Evolutionary conservation across 75 land plant species (phyloP), one percentile per base, ranked within the genome.

Genomic region (Pinus tabuliformis): DNA sequence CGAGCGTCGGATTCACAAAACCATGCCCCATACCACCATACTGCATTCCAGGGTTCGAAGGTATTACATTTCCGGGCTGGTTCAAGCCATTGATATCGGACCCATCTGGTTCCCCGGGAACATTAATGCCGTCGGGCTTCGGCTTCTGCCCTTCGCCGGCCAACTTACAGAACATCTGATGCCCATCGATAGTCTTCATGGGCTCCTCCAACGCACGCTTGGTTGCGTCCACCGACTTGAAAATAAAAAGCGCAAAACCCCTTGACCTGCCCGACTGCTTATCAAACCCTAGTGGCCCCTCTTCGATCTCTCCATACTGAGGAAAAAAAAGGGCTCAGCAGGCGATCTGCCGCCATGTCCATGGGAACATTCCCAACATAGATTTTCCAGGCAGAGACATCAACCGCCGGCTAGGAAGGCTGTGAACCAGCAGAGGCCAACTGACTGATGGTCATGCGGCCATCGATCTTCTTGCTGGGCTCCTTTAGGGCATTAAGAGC

Each of bases 241-340:
- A 93, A 15, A 93, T 90, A 76, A 93, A 88, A 61, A 93, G 75
- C 4, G 93, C 95, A 52, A 82, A 93, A 1, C 95, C 95, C 64
- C 78, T 81, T 0, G 86, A 78, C 61, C 83, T 81, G 56, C 95
- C 95, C 12, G 90, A 85, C 58, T 71, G 76, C 77, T 86, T 89
- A 74, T 93, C 95, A 30, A 93, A 86, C 60, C 95, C 95, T 33
- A 93, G 73, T 14, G 93, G 95, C 13, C 95, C 95, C 68, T 93
- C 93, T 68, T 87, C 94, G 24, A 92, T 82, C 74, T 86, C 88
- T 21, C 85, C 89, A 76, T 74, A 86, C 57, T 76, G 75, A 45
- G 83, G n/a, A n/a, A n/a, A n/a, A n/a, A 52, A 62, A 86, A 86
- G 56, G 83, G 54, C 52, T 75, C 45, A 83, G 62, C 28, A 86